Evolutionary conservation across 1,284 basidiomycete species (phyloP).

Genomic region (Cryptococcus depauperatus): DNA sequence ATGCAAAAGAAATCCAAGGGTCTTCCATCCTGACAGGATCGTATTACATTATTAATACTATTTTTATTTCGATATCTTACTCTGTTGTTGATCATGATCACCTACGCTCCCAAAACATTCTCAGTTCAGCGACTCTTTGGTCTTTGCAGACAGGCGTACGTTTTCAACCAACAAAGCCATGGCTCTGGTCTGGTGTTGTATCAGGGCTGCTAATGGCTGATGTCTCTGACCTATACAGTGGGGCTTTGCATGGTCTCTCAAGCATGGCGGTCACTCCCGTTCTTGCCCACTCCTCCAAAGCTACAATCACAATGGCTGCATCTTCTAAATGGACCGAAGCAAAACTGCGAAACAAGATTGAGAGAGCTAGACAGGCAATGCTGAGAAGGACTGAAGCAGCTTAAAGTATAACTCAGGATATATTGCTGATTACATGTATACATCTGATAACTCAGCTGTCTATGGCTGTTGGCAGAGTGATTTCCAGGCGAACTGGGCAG

Average conservation of each 20-base stretch:
- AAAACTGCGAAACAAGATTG: slow-evolving; percentile 14
- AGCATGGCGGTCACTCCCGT: neutral
- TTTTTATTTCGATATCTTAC: no score
- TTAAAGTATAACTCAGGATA: no score
- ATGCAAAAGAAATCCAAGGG: no score
- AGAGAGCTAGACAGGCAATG: slow-evolving; percentile 6
- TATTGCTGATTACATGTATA: no score
- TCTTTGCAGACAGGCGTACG: slow-evolving; percentile 13
- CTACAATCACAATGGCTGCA: slow-evolving; percentile 2
- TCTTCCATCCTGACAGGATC: no score
- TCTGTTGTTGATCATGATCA: no score
- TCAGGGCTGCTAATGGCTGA: no score
- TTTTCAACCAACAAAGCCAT: neutral
- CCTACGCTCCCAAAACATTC: slow-evolving; percentile 15
- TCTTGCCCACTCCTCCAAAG: neutral
- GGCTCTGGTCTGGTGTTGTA: no score
- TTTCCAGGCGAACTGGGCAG: no score
- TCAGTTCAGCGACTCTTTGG: slow-evolving; percentile 6
- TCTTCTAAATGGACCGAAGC: slow-evolving; percentile 8
- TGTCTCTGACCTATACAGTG: neutral
- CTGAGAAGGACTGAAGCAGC: slow-evolving; percentile 4
- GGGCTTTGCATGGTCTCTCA: slow-evolving; percentile 7
- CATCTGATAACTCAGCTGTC: no score
- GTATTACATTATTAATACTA: no score
- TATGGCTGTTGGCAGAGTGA: no score